phyloP scores from a whole-genome alignment of 306 rosid genomes.

The Vigna trinervia region DNA sequence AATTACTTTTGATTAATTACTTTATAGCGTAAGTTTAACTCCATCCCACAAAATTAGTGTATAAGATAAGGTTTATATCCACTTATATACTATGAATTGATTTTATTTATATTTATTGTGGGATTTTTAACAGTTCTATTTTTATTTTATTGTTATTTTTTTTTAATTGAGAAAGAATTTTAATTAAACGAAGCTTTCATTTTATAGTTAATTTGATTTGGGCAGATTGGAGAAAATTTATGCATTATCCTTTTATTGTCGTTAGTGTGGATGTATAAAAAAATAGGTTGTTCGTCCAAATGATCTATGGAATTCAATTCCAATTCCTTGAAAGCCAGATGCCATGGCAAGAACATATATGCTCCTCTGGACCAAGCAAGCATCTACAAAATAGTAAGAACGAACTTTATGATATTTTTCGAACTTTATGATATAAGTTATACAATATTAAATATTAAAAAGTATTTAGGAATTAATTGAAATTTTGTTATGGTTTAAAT shows the following conservation, averaged over 20 bases:
- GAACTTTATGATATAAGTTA: not conserved
- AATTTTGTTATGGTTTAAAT: too few species aligned
- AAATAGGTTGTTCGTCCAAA: conserved; percentile 25
- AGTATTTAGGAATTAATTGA: too few species aligned
- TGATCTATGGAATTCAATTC: conserved; percentile 47
- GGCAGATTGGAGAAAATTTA: not conserved
- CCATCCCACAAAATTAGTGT: too few species aligned
- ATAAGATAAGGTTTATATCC: too few species aligned
- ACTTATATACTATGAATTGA: too few species aligned
- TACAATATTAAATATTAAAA: too few species aligned
- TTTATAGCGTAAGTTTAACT: too few species aligned
- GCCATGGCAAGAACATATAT: conserved; percentile 35
- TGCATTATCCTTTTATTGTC: not conserved
- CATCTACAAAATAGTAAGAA: conserved; percentile 33
- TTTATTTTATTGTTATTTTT: too few species aligned
- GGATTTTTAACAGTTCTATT: not conserved
- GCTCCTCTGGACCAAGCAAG: conserved; percentile 43
- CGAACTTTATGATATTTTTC: not conserved
- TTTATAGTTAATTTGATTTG: not conserved
- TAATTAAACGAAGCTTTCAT: too few species aligned
- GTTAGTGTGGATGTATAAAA: not conserved
- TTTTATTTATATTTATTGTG: too few species aligned
- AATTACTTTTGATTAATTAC: too few species aligned
- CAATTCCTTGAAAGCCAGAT: conserved; percentile 40
- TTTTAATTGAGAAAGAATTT: too few species aligned